Percentiles rank a stretch among this genome's conserved stretches.
Conservation (phyloP, 2,329 filamentous ascomycete genomes). For the Colletotrichum lindemuthianum region DNA sequence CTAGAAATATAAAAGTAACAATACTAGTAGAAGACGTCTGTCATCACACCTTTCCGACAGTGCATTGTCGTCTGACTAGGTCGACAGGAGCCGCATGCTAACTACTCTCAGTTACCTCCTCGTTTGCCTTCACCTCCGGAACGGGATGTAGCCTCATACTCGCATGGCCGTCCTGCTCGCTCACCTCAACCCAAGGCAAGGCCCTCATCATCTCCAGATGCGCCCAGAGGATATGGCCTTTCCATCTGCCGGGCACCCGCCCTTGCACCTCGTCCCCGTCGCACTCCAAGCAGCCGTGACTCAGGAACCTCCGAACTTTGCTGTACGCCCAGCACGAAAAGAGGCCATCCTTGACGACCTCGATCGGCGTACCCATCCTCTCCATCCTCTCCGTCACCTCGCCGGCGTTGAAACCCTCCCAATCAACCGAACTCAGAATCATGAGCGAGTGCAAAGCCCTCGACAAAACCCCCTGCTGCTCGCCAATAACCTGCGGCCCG, state of each 20-base stretch:
- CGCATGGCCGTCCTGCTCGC: not conserved
- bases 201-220: slow-evolving; percentile 20
- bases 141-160: slow-evolving; percentile 5
- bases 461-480: slow-evolving; percentile 6
- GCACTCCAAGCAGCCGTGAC: not conserved
- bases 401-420: not conserved
- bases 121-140: not conserved
- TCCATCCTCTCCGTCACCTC: slow-evolving; percentile 8
- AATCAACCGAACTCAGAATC: slow-evolving; percentile 8
- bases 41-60: too few species aligned
- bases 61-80: too few species aligned
- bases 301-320: slow-evolving; percentile 11
- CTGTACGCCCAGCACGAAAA: slow-evolving; percentile 7
- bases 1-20: too few species aligned
- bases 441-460: not conserved
- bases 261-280: not conserved
- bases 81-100: too few species aligned
- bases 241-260: not conserved
- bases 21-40: too few species aligned
- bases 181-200: slow-evolving; percentile 6
- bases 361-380: not conserved
- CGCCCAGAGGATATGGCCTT: not conserved
- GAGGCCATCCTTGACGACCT: slow-evolving; percentile 7
- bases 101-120: too few species aligned
- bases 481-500: slow-evolving; percentile 1